Percentiles rank a stretch among this genome's conserved stretches.
These are phyloP conservation scores for Mucuna pruriens DNA, from an alignment of 306 rosid species.

Conservation along the genomic window DNA sequence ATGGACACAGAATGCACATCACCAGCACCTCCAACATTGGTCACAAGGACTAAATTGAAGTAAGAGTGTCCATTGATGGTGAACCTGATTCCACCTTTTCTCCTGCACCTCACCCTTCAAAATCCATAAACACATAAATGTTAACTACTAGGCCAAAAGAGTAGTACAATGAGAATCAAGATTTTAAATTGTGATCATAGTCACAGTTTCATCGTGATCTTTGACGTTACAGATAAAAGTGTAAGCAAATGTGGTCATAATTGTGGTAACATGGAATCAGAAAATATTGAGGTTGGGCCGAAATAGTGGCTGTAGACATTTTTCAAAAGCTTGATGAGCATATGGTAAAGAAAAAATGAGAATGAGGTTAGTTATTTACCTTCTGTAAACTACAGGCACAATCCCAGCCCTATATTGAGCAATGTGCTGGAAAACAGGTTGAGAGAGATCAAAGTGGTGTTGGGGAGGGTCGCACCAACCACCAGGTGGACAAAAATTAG, in stretches of 20 bases:
- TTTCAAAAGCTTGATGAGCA: neutral
- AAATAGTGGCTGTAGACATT: neutral
- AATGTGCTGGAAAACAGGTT: conserved; percentile 55
- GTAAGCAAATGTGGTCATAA: neutral
- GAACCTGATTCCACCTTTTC: conserved; percentile 56
- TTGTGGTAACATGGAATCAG: neutral
- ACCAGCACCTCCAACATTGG: conserved; percentile 64
- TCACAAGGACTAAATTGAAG: conserved; percentile 56
- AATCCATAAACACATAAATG: neutral
- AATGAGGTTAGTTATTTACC: conserved; percentile 42
- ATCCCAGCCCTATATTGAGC: conserved; percentile 56
- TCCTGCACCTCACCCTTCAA: conserved; percentile 55
- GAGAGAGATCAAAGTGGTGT: conserved; percentile 56
- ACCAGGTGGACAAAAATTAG: conserved; percentile 60
- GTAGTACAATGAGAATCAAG: neutral
- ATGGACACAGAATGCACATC: conserved; percentile 54
- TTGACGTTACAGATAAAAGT: neutral
- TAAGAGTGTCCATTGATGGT: conserved; percentile 59
- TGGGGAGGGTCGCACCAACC: conserved; percentile 62
- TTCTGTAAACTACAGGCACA: conserved; percentile 52
- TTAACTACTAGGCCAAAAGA: conserved; percentile 1
- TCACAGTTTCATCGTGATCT: neutral
- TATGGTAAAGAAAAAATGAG: neutral
- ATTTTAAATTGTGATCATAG: neutral
- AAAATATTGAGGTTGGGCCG: neutral